Conservation (phyloP, 495 filamentous ascomycete species). For the Penicillium angulare region DNA sequence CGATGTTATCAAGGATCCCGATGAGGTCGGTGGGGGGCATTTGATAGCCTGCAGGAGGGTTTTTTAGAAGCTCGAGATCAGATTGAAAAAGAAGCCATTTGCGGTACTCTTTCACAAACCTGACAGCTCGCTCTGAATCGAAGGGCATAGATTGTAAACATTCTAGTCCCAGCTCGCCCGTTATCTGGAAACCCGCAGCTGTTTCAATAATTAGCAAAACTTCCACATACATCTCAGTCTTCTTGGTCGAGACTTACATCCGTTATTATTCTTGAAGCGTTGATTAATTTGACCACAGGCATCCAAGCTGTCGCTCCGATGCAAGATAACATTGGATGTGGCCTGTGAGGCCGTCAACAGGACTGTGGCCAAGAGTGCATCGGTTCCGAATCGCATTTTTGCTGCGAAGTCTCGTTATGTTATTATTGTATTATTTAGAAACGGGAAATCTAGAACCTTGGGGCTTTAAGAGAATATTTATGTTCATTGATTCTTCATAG, state of each 20-base stretch:
- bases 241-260: not conserved
- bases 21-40: conserved; percentile 48
- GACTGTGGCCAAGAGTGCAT: no score
- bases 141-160: conserved; percentile 53
- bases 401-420: no score
- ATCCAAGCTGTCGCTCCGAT: not conserved
- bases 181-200: not conserved
- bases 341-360: no score
- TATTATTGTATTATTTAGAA: no score
- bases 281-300: not conserved
- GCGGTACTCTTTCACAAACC: conserved; percentile 49
- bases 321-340: not conserved
- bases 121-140: conserved; percentile 42
- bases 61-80: conserved; percentile 46
- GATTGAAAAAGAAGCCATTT: conserved; percentile 52
- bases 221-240: not conserved
- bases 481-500: no score
- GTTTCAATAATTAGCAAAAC: not conserved
- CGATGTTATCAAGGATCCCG: conserved; percentile 34
- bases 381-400: no score
- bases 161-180: conserved; percentile 35
- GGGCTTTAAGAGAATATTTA: no score
- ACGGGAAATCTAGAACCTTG: no score
- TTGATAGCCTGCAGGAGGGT: conserved; percentile 50
- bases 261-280: not conserved